A percentile compares a stretch with the other conserved stretches of the same genome.
phyloP scores from a whole-genome alignment of 805 yeast genomes.

The Debaryomyces tyrocola region DNA sequence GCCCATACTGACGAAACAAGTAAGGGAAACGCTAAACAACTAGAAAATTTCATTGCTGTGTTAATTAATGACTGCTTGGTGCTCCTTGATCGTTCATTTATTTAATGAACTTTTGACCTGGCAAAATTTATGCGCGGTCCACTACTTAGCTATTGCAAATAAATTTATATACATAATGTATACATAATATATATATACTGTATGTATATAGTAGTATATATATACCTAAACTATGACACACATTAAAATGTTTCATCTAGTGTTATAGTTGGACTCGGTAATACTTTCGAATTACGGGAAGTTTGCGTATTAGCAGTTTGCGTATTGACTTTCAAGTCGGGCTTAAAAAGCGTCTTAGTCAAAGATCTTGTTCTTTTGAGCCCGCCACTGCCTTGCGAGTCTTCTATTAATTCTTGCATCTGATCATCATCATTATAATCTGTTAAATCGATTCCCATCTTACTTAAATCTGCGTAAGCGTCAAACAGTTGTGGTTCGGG shows the following conservation, averaged over 20 bases:
- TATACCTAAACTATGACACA: too few relatives aligned
- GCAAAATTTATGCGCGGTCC: neutral
- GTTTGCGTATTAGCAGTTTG: neutral
- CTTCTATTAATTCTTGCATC: slow-evolving; percentile 17
- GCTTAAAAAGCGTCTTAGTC: slow-evolving; percentile 39
- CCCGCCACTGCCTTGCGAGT: neutral
- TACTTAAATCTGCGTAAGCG: slow-evolving; percentile 25
- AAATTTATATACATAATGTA: neutral
- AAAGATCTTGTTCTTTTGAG: slow-evolving; percentile 23
- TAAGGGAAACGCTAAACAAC: slow-evolving; percentile 2
- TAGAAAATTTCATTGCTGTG: slow-evolving; percentile 5
- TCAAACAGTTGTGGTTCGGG: slow-evolving; percentile 36
- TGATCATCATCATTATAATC: slow-evolving; percentile 23
- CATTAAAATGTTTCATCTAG: slow-evolving; percentile 26
- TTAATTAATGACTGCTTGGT: neutral
- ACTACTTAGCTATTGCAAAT: neutral
- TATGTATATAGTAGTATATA: too few relatives aligned
- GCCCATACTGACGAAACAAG: slow-evolving; percentile 3
- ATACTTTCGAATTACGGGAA: slow-evolving; percentile 7
- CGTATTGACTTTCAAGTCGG: slow-evolving; percentile 26
- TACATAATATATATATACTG: neutral
- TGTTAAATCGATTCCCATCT: slow-evolving; percentile 31
- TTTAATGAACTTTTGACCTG: neutral
- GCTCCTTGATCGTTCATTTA: neutral
- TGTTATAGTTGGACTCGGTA: slow-evolving; percentile 36